phyloP scores from a whole-genome alignment of 352 stramenopile genomes.

The Phytopythium kandeliae region DNA sequence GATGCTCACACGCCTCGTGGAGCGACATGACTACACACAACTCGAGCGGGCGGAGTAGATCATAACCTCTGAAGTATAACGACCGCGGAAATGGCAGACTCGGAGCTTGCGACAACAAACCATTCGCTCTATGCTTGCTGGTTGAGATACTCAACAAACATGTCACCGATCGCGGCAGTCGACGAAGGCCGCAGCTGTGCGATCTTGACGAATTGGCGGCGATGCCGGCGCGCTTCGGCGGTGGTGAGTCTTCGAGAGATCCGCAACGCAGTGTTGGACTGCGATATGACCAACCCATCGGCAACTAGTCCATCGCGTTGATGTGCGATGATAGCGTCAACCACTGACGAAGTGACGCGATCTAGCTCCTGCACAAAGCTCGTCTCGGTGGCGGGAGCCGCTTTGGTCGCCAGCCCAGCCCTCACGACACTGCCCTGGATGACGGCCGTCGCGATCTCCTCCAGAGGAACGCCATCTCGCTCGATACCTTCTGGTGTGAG shows the following conservation, averaged over 20 bases:
- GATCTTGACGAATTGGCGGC: conserved; percentile 81
- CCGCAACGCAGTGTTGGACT: not conserved
- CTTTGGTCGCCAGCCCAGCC: conserved; percentile 59
- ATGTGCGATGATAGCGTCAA: conserved; percentile 50
- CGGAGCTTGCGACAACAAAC: too few relatives aligned
- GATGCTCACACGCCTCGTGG: conserved; percentile 47
- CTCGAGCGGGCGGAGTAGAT: conserved; percentile 50
- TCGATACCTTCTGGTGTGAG: conserved; percentile 43
- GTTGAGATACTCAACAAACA: conserved; percentile 77
- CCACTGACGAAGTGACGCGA: conserved; percentile 40
- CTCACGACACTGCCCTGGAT: conserved; percentile 62
- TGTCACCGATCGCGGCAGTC: conserved; percentile 42
- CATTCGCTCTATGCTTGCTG: conserved; percentile 65
- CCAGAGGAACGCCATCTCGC: conserved; percentile 30
- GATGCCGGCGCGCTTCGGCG: conserved; percentile 58
- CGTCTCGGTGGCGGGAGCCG: conserved; percentile 46
- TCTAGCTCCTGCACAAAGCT: conserved; percentile 77
- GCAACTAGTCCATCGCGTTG: conserved; percentile 62
- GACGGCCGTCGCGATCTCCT: conserved; percentile 48
- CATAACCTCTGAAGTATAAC: not conserved
- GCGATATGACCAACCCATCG: conserved; percentile 34
- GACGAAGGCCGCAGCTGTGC: conserved; percentile 51
- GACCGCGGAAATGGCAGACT: not conserved
- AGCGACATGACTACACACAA: conserved; percentile 55
- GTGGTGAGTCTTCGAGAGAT: conserved; percentile 49